A percentile compares a stretch with the other conserved stretches of the same genome.
These are phyloP conservation scores for Fusarium sp. DNA, from an alignment of 2,329 filamentous ascomycete species.

Conservation along the genomic window DNA sequence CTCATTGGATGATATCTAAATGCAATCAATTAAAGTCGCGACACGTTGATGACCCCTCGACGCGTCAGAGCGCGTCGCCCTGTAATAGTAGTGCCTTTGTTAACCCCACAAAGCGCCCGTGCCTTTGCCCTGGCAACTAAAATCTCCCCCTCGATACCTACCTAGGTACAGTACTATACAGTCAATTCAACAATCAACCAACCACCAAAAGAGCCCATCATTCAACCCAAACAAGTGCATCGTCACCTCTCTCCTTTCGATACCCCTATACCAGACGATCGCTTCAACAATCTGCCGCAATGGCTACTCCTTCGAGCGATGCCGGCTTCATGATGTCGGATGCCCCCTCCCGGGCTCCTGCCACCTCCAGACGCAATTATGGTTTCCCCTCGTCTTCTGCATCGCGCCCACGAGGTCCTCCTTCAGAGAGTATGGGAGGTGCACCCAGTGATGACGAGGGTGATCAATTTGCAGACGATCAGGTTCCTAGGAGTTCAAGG, in stretches of 20 bases:
- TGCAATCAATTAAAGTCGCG: constrained; percentile 57
- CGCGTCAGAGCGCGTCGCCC: constrained; percentile 48
- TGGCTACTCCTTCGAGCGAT: constrained; percentile 65
- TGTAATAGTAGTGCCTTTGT: constrained; percentile 1
- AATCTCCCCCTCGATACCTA: constrained; percentile 32
- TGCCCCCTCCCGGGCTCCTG: constrained; percentile 56
- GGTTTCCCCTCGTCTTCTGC: constrained; percentile 63
- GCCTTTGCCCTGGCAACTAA: constrained; percentile 39
- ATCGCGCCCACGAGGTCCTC: constrained; percentile 66
- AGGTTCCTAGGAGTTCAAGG: constrained; percentile 65
- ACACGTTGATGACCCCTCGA: constrained; percentile 46
- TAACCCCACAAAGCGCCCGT: constrained; percentile 31
- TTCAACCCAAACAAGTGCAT: constrained; percentile 1
- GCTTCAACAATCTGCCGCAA: constrained; percentile 38
- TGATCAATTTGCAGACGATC: constrained; percentile 73
- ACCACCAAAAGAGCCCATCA: background rate
- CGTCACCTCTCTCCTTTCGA: background rate
- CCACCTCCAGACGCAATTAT: constrained; percentile 57
- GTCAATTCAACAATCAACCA: constrained; percentile 21
- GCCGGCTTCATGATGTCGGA: constrained; percentile 69
- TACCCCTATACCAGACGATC: constrained; percentile 5
- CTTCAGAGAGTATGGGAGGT: constrained; percentile 70
- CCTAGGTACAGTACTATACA: background rate
- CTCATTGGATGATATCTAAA: constrained; percentile 5
- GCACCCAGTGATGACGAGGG: constrained; percentile 71